Conservation (phyloP, 495 filamentous ascomycete species). For the Annulohypoxylon maeteangense region DNA sequence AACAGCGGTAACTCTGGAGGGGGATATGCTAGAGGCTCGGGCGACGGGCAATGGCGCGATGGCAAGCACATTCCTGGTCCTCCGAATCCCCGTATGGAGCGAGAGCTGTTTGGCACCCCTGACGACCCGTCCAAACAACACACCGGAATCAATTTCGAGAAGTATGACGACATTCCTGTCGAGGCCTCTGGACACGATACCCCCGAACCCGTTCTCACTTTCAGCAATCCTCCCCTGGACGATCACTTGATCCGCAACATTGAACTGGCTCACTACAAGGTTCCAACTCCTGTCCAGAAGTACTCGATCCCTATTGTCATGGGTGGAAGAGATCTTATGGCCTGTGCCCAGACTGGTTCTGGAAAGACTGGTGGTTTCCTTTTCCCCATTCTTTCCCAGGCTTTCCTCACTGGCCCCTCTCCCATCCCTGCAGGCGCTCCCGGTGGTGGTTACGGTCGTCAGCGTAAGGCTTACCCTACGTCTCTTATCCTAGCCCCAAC, state of each 20-base stretch:
- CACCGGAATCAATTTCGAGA: constrained; percentile 99
- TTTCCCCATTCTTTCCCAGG: constrained; percentile 97
- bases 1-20: constrained; percentile 63
- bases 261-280: constrained; percentile 89
- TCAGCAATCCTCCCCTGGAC: constrained; percentile 94
- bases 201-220: constrained; percentile 87
- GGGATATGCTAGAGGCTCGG: constrained; percentile 75
- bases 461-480: constrained; percentile 96
- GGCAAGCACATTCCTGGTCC: constrained; percentile 95
- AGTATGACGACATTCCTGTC: constrained; percentile 99
- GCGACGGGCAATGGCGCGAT: constrained; percentile 95
- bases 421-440: constrained; percentile 66
- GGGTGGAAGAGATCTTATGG: constrained; percentile 96
- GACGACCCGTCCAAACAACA: constrained; percentile 95
- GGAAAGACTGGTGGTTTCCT: constrained; percentile 99
- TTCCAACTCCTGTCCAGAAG: constrained; percentile 96
- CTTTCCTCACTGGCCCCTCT: constrained; percentile 87
- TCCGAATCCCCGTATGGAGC: constrained; percentile 86
- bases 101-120: constrained; percentile 92
- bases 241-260: constrained; percentile 93
- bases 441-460: constrained; percentile 77
- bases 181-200: constrained; percentile 95
- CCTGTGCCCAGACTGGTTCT: constrained; percentile 98
- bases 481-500: constrained; percentile 95
- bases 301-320: constrained; percentile 98